A percentile compares a stretch with the other conserved stretches of the same genome.
Conservation (phyloP, 495 filamentous ascomycete genomes). For the Lasiosphaeria miniovina region DNA sequence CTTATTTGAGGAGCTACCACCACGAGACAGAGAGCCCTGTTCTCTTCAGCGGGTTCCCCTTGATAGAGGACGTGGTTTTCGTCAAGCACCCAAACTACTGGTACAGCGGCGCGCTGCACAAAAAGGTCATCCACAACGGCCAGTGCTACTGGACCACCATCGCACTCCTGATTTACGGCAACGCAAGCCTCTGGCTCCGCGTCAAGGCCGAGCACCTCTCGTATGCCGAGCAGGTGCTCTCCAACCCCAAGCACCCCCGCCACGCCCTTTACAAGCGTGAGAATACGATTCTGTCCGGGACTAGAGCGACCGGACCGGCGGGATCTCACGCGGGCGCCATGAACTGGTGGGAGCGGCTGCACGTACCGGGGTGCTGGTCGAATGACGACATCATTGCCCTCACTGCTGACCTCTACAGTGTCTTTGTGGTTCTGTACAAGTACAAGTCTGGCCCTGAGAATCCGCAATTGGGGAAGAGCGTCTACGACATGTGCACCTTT, state of each 20-base stretch:
- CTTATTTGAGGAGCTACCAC: too few species aligned
- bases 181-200: conserved; percentile 18
- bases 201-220: conserved; percentile 31
- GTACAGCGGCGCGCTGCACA: neutral
- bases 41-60: conserved; percentile 10
- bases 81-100: conserved; percentile 22
- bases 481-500: conserved; percentile 23
- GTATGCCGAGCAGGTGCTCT: conserved; percentile 17
- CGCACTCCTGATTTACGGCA: conserved; percentile 23
- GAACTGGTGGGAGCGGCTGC: conserved; percentile 26
- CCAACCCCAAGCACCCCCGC: conserved; percentile 20
- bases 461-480: neutral
- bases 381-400: conserved; percentile 22
- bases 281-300: conserved; percentile 3
- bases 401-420: conserved; percentile 27
- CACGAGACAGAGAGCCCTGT: neutral
- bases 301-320: too few species aligned
- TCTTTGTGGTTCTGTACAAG: conserved; percentile 25
- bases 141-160: conserved; percentile 23
- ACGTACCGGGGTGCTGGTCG: conserved; percentile 22
- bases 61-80: conserved; percentile 23
- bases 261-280: conserved; percentile 17
- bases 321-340: neutral
- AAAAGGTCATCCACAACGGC: conserved; percentile 10
- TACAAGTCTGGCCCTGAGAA: neutral